Evolutionary conservation across 2,329 filamentous ascomycete genomes (phyloP).

Genomic region (Fusarium goolgardi): DNA sequence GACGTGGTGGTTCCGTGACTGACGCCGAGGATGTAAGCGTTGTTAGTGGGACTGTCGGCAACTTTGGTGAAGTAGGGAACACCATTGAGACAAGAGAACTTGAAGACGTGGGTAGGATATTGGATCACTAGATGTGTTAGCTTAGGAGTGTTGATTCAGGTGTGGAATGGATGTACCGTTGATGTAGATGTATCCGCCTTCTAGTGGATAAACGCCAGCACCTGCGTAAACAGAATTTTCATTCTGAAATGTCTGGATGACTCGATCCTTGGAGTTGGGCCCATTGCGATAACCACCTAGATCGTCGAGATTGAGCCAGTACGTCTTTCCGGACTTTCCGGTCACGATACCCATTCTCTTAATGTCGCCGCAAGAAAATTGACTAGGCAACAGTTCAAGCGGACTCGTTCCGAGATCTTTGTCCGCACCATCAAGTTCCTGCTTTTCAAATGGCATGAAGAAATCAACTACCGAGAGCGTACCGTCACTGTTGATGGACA

Average conservation of each 20-base stretch:
- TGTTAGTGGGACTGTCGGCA: conserved; percentile 60
- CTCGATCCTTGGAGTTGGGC: conserved; percentile 53
- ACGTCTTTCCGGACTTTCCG: conserved; percentile 64
- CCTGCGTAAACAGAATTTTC: conserved; percentile 60
- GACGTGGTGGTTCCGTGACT: conserved; percentile 68
- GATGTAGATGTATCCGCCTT: conserved; percentile 63
- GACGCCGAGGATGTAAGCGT: conserved; percentile 65
- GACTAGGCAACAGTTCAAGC: conserved; percentile 56
- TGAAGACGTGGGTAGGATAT: conserved; percentile 66
- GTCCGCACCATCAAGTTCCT: conserved; percentile 61
- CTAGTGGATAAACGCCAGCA: conserved; percentile 60
- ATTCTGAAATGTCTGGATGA: conserved; percentile 59
- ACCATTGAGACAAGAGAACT: conserved; percentile 65
- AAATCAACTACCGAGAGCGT: conserved; percentile 62
- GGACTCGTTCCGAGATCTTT: conserved; percentile 62
- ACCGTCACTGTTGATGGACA: conserved; percentile 56
- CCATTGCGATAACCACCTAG: conserved; percentile 56
- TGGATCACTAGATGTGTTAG: conserved; percentile 57
- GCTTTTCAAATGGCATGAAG: conserved; percentile 66
- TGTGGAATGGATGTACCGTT: conserved; percentile 43
- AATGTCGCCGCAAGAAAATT: conserved; percentile 58
- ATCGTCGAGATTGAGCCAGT: conserved; percentile 57
- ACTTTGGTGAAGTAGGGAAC: conserved; percentile 66
- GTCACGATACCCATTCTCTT: conserved; percentile 62
- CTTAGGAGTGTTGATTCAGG: no score